Conservation (phyloP, 179 eudicot genomes). For the Pouteria campechiana region DNA sequence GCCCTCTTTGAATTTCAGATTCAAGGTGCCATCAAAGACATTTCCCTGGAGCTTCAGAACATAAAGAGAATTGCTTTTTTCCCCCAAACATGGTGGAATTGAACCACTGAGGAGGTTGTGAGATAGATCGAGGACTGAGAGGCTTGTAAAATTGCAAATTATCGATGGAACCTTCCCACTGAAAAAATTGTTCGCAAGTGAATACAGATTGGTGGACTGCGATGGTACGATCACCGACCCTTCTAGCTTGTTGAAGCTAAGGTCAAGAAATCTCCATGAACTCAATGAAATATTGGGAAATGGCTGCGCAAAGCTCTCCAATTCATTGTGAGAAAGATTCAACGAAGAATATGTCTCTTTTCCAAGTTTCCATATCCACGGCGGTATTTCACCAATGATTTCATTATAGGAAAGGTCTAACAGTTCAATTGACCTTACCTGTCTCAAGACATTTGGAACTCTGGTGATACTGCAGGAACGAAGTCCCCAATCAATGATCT, state of each 20-base stretch:
- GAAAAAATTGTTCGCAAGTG: constrained; percentile 26
- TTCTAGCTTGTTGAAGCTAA: constrained; percentile 24
- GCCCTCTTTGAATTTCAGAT: constrained; percentile 2
- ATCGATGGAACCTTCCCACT: constrained; percentile 27
- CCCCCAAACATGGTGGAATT: constrained; percentile 20
- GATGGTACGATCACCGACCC: constrained; percentile 30
- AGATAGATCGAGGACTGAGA: constrained; percentile 37
- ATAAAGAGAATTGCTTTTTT: constrained; percentile 7
- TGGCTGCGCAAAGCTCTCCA: constrained; percentile 13
- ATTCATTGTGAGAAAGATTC: constrained; percentile 34
- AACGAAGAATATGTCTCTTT: constrained; percentile 5
- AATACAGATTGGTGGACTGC: constrained; percentile 4
- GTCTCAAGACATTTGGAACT: too few species aligned
- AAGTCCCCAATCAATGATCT: too few species aligned
- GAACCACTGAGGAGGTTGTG: constrained; percentile 23
- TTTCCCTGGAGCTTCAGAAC: constrained; percentile 20
- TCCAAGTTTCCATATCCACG: constrained; percentile 38
- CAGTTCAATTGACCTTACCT: too few species aligned
- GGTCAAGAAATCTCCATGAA: constrained; percentile 39
- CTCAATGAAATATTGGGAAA: background rate
- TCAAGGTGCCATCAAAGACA: constrained; percentile 10
- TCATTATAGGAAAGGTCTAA: constrained; percentile 42
- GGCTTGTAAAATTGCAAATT: constrained; percentile 23
- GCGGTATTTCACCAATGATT: constrained; percentile 31
- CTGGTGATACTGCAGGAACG: too few species aligned